Evolutionary conservation across 2,329 filamentous ascomycete genomes (phyloP).

Genomic region (Penicillium hordei): DNA sequence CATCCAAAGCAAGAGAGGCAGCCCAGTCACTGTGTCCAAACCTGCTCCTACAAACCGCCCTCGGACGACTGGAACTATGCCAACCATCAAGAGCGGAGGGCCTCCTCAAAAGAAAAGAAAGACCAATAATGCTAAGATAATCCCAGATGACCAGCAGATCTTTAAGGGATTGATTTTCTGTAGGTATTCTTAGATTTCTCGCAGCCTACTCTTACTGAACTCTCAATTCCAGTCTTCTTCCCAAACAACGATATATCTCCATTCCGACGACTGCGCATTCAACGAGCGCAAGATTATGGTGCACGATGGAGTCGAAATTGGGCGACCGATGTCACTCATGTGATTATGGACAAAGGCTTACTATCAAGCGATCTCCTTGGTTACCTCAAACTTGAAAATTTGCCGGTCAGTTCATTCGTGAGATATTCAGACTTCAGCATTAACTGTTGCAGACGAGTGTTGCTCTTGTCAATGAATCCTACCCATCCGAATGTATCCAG

Average conservation of each 20-base stretch:
- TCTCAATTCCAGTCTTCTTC: conserved; percentile 60
- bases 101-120: conserved; percentile 28
- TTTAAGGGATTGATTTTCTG: conserved; percentile 64
- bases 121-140: conserved; percentile 44
- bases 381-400: conserved; percentile 50
- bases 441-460: conserved; percentile 30
- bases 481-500: conserved; percentile 66
- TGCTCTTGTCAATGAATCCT: conserved; percentile 66
- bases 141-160: conserved; percentile 57
- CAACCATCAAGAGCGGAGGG: conserved; percentile 10
- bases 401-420: conserved; percentile 48
- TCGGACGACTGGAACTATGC: conserved; percentile 17
- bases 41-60: conserved; percentile 13
- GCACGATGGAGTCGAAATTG: conserved; percentile 67
- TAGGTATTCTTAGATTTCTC: conserved; percentile 25
- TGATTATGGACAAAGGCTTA: conserved; percentile 73
- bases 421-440: conserved; percentile 1
- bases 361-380: conserved; percentile 63
- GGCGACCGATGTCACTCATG: conserved; percentile 64
- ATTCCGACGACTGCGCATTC: conserved; percentile 68
- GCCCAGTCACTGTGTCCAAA: not conserved
- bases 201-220: conserved; percentile 6
- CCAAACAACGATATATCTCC: conserved; percentile 74
- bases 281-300: conserved; percentile 72
- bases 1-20: not conserved